Evolutionary conservation across 2,329 filamentous ascomycete species (phyloP).

Genomic region (Capronia americana): DNA sequence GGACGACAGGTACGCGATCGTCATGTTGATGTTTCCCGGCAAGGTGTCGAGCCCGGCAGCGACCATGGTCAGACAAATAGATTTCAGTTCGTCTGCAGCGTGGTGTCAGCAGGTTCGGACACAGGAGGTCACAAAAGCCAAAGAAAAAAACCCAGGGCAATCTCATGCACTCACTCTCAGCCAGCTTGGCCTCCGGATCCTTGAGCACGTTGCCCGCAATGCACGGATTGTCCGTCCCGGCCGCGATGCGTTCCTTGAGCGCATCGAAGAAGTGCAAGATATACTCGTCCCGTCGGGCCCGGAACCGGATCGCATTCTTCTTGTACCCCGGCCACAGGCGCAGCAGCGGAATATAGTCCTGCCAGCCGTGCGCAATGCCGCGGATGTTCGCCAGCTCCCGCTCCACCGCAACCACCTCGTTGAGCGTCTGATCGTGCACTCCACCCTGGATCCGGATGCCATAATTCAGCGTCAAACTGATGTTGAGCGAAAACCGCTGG

Average conservation of each 20-base stretch:
- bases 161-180: slow-evolving; percentile 58
- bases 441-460: slow-evolving; percentile 75
- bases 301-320: slow-evolving; percentile 67
- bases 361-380: slow-evolving; percentile 71
- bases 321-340: slow-evolving; percentile 68
- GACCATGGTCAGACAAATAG: slow-evolving; percentile 80
- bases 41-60: slow-evolving; percentile 81
- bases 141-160: background rate
- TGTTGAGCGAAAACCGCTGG: slow-evolving; percentile 76
- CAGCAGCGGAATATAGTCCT: slow-evolving; percentile 74
- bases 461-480: slow-evolving; percentile 77
- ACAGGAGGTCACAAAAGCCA: background rate
- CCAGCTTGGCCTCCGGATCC: slow-evolving; percentile 70
- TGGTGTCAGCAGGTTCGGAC: background rate
- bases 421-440: slow-evolving; percentile 68
- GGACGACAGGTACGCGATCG: slow-evolving; percentile 73
- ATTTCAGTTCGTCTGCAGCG: slow-evolving; percentile 72
- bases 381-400: slow-evolving; percentile 75
- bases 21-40: slow-evolving; percentile 78
- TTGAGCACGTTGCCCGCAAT: slow-evolving; percentile 74
- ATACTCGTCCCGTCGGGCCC: slow-evolving; percentile 69
- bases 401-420: slow-evolving; percentile 74
- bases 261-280: slow-evolving; percentile 63
- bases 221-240: slow-evolving; percentile 69
- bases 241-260: slow-evolving; percentile 64